A percentile compares a stretch with the other conserved stretches of the same genome.
These are phyloP conservation scores for Emergomyces pasteurianus DNA, from an alignment of 2,329 filamentous ascomycete species.

Conservation along the genomic window DNA sequence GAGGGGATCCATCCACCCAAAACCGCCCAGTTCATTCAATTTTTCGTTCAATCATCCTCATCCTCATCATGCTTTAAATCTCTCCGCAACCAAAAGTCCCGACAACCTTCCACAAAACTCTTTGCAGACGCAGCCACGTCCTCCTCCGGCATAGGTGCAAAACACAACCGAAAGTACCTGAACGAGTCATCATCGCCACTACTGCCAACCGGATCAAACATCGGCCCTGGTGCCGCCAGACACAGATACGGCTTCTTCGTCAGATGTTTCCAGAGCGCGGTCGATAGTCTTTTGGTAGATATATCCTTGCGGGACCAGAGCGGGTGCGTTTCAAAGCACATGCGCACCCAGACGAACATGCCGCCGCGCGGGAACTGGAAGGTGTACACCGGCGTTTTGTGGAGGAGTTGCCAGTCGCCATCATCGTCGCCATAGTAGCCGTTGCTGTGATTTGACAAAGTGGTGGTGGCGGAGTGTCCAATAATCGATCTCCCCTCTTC, in stretches of 20 bases:
- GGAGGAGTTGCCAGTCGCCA: conserved; percentile 59
- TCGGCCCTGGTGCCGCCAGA: conserved; percentile 56
- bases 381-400: conserved; percentile 60
- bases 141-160: conserved; percentile 68
- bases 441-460: conserved; percentile 24
- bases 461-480: conserved; percentile 24
- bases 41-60: conserved; percentile 4
- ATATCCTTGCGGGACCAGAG: conserved; percentile 36
- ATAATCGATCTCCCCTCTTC: conserved; percentile 56
- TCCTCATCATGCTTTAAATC: conserved; percentile 29
- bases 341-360: conserved; percentile 81
- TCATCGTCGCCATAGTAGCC: neutral
- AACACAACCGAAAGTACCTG: conserved; percentile 68
- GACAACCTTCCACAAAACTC: conserved; percentile 56
- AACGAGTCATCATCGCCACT: conserved; percentile 42
- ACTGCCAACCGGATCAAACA: conserved; percentile 62
- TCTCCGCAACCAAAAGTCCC: conserved; percentile 56
- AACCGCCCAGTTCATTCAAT: neutral
- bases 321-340: conserved; percentile 63
- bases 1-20: neutral
- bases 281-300: conserved; percentile 43
- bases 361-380: conserved; percentile 74
- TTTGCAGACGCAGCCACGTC: conserved; percentile 51
- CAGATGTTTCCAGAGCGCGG: conserved; percentile 59
- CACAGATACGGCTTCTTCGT: conserved; percentile 58